A percentile compares a stretch with the other conserved stretches of the same genome.
These are phyloP conservation scores for Cercospora sesami DNA, from an alignment of 2,329 filamentous ascomycete genomes.

Conservation along the genomic window DNA sequence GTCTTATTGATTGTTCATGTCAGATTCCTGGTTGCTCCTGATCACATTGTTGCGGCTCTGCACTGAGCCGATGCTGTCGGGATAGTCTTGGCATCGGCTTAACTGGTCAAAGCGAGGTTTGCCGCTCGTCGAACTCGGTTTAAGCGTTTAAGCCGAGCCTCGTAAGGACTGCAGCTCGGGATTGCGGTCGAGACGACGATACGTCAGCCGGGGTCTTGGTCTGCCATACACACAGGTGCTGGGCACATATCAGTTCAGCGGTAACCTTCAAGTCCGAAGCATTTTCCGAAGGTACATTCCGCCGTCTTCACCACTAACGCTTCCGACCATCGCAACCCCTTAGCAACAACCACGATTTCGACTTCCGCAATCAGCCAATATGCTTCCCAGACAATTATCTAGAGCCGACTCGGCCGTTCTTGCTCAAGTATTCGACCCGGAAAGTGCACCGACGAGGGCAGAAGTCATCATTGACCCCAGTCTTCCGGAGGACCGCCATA, in stretches of 20 bases:
- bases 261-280: background rate
- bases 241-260: background rate
- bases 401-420: constrained; percentile 52
- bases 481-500: constrained; percentile 31
- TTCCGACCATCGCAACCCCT: background rate
- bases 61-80: background rate
- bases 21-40: constrained; percentile 10
- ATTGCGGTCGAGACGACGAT: background rate
- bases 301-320: background rate
- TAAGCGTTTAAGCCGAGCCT: constrained; percentile 10
- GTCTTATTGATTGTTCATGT: constrained; percentile 10
- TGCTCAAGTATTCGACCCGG: constrained; percentile 37
- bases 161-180: background rate
- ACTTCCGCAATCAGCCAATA: background rate
- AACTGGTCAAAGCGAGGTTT: background rate
- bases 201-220: constrained; percentile 9
- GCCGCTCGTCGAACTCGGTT: constrained; percentile 5
- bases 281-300: background rate
- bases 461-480: constrained; percentile 31
- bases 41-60: constrained; percentile 11
- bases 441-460: constrained; percentile 29
- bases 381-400: constrained; percentile 26
- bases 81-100: background rate
- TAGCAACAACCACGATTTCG: background rate
- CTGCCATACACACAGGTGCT: background rate